Conservation (phyloP, 1,139 yeast species). For the Pneumocystis murina region DNA sequence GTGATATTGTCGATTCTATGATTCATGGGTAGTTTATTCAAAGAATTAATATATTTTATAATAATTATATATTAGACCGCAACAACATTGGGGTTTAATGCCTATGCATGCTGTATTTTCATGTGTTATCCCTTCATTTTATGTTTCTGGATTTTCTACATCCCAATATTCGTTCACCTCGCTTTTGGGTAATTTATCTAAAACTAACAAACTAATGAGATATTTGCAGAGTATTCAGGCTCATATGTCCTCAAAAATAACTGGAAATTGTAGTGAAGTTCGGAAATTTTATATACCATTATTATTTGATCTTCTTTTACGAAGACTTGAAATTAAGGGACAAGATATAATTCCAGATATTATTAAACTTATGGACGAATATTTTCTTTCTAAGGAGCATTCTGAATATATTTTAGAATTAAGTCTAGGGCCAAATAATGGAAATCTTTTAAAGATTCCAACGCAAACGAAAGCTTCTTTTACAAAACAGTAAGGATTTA, state of each 20-base stretch:
- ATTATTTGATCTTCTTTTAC: conserved; percentile 38
- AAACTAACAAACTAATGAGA: conserved; percentile 61
- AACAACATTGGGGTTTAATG: conserved; percentile 89
- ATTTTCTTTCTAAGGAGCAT: conserved; percentile 76
- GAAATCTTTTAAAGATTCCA: conserved; percentile 47
- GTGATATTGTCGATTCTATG: conserved; percentile 64
- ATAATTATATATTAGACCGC: conserved; percentile 31
- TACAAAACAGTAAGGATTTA: conserved; percentile 36
- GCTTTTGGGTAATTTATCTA: conserved; percentile 87
- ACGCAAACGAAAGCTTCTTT: conserved; percentile 68
- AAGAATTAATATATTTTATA: background rate
- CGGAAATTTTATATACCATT: conserved; percentile 65
- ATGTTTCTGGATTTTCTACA: conserved; percentile 54
- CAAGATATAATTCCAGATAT: conserved; percentile 52
- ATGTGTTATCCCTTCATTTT: conserved; percentile 64
- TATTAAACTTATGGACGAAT: conserved; percentile 60
- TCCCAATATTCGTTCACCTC: conserved; percentile 67
- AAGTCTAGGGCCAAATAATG: conserved; percentile 45
- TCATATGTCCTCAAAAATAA: conserved; percentile 66
- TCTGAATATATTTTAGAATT: conserved; percentile 79
- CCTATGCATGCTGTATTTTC: conserved; percentile 88
- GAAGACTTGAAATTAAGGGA: conserved; percentile 40
- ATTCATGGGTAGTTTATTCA: conserved; percentile 41
- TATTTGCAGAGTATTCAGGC: conserved; percentile 76
- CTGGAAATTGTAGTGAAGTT: conserved; percentile 60